Evolutionary conservation across 345 rosid species (phyloP).

Genomic region (Anastatica hierochuntica): DNA sequence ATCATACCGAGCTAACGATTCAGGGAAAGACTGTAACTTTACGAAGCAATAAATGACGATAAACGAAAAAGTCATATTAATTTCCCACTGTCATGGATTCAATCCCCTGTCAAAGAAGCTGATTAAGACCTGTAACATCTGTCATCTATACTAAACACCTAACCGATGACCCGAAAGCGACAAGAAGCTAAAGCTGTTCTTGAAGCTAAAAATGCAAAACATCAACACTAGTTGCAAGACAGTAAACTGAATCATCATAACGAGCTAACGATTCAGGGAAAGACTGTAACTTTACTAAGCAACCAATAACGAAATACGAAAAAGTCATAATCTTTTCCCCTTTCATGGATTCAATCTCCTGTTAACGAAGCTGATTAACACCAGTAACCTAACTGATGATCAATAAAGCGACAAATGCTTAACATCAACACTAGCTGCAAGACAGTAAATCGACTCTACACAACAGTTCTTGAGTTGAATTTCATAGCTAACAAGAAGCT

Average conservation of each 20-base stretch:
- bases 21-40: not conserved
- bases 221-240: not conserved
- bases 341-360: not conserved
- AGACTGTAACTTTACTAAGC: not conserved
- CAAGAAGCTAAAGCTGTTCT: no score
- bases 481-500: no score
- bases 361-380: slow-evolving; percentile 1
- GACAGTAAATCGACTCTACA: not conserved
- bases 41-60: not conserved
- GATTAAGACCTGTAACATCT: not conserved
- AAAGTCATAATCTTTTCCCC: not conserved
- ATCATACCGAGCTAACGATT: not conserved
- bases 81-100: not conserved
- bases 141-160: not conserved
- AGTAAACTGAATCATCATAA: not conserved
- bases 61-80: not conserved
- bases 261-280: not conserved
- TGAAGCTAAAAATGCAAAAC: not conserved
- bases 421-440: slow-evolving; percentile 3
- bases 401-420: not conserved
- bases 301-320: not conserved
- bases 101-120: not conserved
- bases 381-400: not conserved
- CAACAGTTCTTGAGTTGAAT: no score
- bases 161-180: not conserved